Percentiles rank a stretch among this genome's conserved stretches.
Evolutionary conservation across 169 alveolate species (phyloP).

Genomic region (Plasmodium cynomolgi): DNA sequence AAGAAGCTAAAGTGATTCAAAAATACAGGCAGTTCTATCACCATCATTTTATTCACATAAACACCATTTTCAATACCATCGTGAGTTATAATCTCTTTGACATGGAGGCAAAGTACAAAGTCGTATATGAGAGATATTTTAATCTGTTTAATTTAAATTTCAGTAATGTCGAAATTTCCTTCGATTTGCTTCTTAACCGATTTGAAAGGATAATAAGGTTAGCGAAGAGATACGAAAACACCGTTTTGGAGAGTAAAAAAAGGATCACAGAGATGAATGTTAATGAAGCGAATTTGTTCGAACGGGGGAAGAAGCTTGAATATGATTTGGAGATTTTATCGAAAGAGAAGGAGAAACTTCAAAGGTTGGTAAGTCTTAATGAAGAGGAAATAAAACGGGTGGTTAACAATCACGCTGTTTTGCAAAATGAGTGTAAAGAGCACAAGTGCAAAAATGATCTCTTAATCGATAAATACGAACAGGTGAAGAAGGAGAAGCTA

Average conservation of each 20-base stretch:
- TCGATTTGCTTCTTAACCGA: slow-evolving; percentile 7
- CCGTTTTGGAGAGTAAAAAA: neutral
- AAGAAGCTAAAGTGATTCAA: slow-evolving; percentile 1
- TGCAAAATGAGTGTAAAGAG: slow-evolving; percentile 25
- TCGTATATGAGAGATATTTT: slow-evolving; percentile 33
- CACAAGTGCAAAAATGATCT: slow-evolving; percentile 6
- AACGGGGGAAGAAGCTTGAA: neutral
- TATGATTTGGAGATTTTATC: neutral
- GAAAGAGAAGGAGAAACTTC: slow-evolving; percentile 22
- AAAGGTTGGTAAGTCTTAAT: neutral
- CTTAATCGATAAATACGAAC: slow-evolving; percentile 5
- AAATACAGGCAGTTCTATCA: slow-evolving; percentile 44
- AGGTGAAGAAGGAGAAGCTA: slow-evolving; percentile 23
- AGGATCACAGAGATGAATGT: slow-evolving; percentile 13
- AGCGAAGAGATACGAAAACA: slow-evolving; percentile 7
- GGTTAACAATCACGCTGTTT: neutral
- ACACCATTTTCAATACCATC: slow-evolving; percentile 33
- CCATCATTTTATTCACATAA: slow-evolving; percentile 36
- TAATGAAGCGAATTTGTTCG: neutral
- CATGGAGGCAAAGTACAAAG: slow-evolving; percentile 15
- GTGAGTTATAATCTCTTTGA: slow-evolving; percentile 8
- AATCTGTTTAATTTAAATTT: slow-evolving; percentile 39
- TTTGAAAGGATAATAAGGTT: slow-evolving; percentile 24
- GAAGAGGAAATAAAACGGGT: slow-evolving; percentile 28
- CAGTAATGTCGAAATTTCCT: slow-evolving; percentile 51